Evolutionary conservation across 2,329 filamentous ascomycete species (phyloP).

Genomic region (Ceratocystis huliohia): DNA sequence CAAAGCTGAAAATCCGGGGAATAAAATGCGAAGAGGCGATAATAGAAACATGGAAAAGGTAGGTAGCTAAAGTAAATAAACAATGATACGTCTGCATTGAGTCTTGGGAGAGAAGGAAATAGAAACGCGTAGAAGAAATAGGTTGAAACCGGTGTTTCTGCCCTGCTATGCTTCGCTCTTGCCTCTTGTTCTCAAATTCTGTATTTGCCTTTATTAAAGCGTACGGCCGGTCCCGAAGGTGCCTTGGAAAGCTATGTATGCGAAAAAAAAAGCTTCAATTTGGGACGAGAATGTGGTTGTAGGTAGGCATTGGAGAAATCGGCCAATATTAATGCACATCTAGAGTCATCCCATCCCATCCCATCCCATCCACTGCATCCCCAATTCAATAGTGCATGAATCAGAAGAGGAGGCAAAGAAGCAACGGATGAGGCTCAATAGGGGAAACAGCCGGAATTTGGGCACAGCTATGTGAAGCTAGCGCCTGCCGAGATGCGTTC

Average conservation of each 20-base stretch:
- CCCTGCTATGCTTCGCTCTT: background rate
- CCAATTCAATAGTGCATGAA: background rate
- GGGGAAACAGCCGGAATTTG: background rate
- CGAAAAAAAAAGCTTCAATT: background rate
- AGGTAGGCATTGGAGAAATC: background rate
- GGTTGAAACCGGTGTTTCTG: background rate
- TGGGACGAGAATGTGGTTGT: background rate
- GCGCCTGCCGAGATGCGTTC: background rate
- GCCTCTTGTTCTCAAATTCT: background rate
- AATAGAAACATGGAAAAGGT: no score
- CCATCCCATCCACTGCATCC: background rate
- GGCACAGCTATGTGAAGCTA: background rate
- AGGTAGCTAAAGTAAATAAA: background rate
- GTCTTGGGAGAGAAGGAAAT: background rate
- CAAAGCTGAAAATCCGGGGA: background rate
- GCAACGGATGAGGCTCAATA: background rate
- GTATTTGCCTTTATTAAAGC: no score
- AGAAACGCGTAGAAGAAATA: constrained; percentile 1
- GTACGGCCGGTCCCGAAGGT: no score
- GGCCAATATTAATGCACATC: background rate
- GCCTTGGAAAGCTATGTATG: background rate
- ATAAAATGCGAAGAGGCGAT: background rate
- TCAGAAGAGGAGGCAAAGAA: background rate
- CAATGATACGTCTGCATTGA: background rate
- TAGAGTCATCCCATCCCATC: background rate